These are phyloP conservation scores for Backusella liffmaniae DNA, from an alignment of 192 early-diverging fungal species.

Conservation along the genomic window DNA sequence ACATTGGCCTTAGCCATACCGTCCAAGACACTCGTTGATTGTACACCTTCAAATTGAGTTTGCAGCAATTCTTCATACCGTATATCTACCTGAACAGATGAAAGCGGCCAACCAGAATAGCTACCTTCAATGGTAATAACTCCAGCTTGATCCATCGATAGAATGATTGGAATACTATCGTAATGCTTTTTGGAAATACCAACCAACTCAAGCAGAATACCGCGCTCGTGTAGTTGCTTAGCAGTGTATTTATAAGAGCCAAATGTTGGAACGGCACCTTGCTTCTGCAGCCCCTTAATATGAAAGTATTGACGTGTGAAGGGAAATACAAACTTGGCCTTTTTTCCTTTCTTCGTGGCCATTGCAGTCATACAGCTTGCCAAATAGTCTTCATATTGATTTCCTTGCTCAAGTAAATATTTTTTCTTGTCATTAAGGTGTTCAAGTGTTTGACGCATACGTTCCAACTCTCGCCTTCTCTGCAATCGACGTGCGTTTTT, in stretches of 20 bases:
- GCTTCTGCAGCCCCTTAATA: conserved; percentile 77
- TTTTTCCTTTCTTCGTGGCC: conserved; percentile 64
- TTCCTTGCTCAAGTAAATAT: conserved; percentile 84
- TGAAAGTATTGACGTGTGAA: conserved; percentile 98
- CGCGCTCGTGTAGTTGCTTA: conserved; percentile 87
- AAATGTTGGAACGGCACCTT: conserved; percentile 90
- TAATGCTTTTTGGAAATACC: conserved; percentile 84
- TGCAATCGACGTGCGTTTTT: conserved; percentile 84
- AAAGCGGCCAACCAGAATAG: conserved; percentile 69
- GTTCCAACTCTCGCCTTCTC: conserved; percentile 67
- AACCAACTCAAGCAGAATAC: conserved; percentile 84
- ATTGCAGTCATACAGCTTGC: conserved; percentile 87
- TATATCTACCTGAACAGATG: conserved; percentile 75
- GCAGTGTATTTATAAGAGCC: conserved; percentile 99
- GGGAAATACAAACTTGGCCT: conserved; percentile 70
- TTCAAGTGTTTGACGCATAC: conserved; percentile 74
- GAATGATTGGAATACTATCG: conserved; percentile 83
- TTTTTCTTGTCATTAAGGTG: conserved; percentile 82
- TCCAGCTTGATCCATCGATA: conserved; percentile 91
- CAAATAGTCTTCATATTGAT: conserved; percentile 92
- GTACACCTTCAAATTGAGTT: conserved; percentile 90
- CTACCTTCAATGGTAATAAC: conserved; percentile 88
- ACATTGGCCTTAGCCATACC: conserved; percentile 91
- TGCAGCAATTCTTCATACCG: conserved; percentile 94
- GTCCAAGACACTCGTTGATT: conserved; percentile 88